Evolutionary conservation across 495 filamentous ascomycete genomes (phyloP).

Genomic region (Aspergillus leporis): DNA sequence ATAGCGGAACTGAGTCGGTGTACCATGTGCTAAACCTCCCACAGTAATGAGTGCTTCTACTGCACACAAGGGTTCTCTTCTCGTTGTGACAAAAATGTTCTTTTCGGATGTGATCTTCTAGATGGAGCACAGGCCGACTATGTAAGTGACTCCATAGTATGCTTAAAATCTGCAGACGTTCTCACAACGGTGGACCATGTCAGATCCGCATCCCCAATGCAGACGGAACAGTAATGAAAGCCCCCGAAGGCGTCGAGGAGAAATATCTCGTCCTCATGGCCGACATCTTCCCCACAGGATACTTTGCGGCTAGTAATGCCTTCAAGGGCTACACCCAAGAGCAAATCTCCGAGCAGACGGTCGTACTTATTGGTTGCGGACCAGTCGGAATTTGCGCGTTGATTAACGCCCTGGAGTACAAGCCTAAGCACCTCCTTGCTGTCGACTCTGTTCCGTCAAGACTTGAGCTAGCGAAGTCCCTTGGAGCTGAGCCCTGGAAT

Average conservation of each 20-base stretch:
- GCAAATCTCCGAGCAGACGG: slow-evolving; percentile 67
- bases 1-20: no score
- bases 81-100: slow-evolving; percentile 69
- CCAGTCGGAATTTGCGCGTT: slow-evolving; percentile 87
- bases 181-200: not conserved
- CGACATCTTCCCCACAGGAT: slow-evolving; percentile 75
- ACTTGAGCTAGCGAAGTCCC: slow-evolving; percentile 69
- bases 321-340: slow-evolving; percentile 65
- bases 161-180: not conserved
- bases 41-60: slow-evolving; percentile 84
- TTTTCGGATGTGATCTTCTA: slow-evolving; percentile 73
- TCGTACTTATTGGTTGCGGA: slow-evolving; percentile 86
- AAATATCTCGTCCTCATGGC: slow-evolving; percentile 73
- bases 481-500: slow-evolving; percentile 88
- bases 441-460: slow-evolving; percentile 81
- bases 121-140: slow-evolving; percentile 93
- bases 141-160: slow-evolving; percentile 31
- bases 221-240: slow-evolving; percentile 76
- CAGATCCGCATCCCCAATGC: slow-evolving; percentile 79
- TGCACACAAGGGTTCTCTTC: slow-evolving; percentile 81
- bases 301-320: slow-evolving; percentile 82
- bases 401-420: slow-evolving; percentile 77
- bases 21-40: not conserved
- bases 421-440: slow-evolving; percentile 79
- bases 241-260: slow-evolving; percentile 73